Base-by-base conservation (phyloP, 495 filamentous ascomycete species). In the Xylaria palmicola region DNA sequence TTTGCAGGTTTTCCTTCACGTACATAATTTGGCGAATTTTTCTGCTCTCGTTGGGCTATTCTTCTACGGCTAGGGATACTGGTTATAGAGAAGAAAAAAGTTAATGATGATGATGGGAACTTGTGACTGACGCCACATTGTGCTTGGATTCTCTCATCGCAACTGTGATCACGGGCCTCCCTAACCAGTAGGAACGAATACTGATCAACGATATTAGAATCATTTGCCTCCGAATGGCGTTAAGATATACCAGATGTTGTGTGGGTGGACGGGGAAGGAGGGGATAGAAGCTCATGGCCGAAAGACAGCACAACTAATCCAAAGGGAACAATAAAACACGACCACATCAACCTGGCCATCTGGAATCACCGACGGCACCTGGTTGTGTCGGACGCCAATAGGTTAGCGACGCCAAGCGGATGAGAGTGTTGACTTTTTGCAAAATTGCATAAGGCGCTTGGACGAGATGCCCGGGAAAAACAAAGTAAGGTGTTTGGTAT, bases 71-170 rank as follows among this genome's bases (percentile, higher is more conserved):
- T 61, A 61, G 59, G 59, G 59, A 61, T 61, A 61, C 50, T 54
- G 37, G n/a, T 60, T 1, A 20, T 61, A 60, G 58, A 55, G 24
- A 55, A 61, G 36, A 40, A 54, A 55, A 55, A 60, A 61, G 50
- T 53, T 61, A 61, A 61, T 61, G 59, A 55, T 61, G 49, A 61
- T 61, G 59, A 61, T 52, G 59, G 40, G 0, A 55, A 48, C 3
- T 15, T 3, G 6, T 2, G 13, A 30, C 29, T 22, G n/a, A 20
- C 29, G 19, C 5, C 30, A 10, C 1, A 19, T 4, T 26, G 20
- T 44, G 22, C 15, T 36, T 30, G 9, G 26, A 37, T 20, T 32
- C 17, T 24, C 6, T 19, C 17, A 6, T 40, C 20, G 7, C 26
- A n/a, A 58, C 4, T 15, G 26, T 37, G 55, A 57, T 29, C 32